Evolutionary conservation across 257 asterid genomes (phyloP), one percentile per base, ranked within the genome.

Genomic region (Nicotiana tomentosiformis): DNA sequence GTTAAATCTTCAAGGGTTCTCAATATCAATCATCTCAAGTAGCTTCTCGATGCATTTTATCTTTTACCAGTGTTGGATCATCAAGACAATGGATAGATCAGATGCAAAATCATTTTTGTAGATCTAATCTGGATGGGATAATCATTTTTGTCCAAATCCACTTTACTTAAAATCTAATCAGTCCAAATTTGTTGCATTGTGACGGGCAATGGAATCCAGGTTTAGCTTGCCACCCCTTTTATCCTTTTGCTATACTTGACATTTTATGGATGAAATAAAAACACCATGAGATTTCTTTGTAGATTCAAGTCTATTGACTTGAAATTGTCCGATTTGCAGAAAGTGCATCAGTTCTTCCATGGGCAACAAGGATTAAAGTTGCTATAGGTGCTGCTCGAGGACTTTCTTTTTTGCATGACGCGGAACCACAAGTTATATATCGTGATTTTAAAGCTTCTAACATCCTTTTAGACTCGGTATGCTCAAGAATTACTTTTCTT

Each of bases 361-460:
- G 91, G 91, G 87, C 60, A 70, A 88, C 85, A 70, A 88, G 91
- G 84, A 58, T 88, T 82, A 84, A 88, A 67, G 84, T 86, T 78
- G 91, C 89, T 26, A 61, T 83, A 20, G 89, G 82, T 20, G 91
- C 91, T 32, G 91, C 91, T 78, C 78, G 85, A 12, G 91, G 91
- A 74, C 91, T 88, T 55, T 81, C 65, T 37, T 88, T 86, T 68
- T 82, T 88, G 69, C 91, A 88, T 53, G 82, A 64, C 9, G 87
- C 87, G 8, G 84, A 86, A 66, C 76, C 91, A 7, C 89, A 86
- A 85, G 84, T 88, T 37, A 88, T 88, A 77, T 88, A 88, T 66
- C 89, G 91, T n/a, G 91, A 88, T 77, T 86, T 88, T 82, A 88
- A 88, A 74, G 85, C 91, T 32, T 88, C 91, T 5, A 88, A 88